A percentile compares a stretch with the other conserved stretches of the same genome.
Conservation (phyloP, 148 eudicot genomes). For the Fagopyrum homotropicum region DNA sequence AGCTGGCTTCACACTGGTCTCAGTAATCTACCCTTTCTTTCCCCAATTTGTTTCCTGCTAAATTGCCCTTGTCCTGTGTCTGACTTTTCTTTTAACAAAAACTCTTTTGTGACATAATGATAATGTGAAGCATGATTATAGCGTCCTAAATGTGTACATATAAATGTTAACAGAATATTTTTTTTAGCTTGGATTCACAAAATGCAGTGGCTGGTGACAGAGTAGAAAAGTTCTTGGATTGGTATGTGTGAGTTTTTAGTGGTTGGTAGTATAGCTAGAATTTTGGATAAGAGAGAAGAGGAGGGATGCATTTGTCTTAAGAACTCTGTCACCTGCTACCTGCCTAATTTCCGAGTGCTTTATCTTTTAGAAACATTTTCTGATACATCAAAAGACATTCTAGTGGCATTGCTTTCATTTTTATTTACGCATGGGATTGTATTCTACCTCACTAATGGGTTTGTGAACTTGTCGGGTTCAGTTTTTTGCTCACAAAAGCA, state of each 20-base stretch:
- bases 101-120: neutral
- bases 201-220: constrained; percentile 2
- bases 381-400: neutral
- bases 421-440: neutral
- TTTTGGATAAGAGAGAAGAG: neutral
- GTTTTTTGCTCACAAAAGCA: constrained; percentile 49
- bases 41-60: neutral
- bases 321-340: neutral
- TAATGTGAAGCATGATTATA: neutral
- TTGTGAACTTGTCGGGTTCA: constrained; percentile 18
- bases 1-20: neutral
- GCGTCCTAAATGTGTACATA: neutral
- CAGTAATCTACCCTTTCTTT: neutral
- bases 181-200: neutral
- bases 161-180: neutral
- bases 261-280: neutral
- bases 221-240: neutral
- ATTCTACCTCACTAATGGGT: neutral
- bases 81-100: neutral
- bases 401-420: neutral
- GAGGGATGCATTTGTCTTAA: neutral
- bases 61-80: neutral
- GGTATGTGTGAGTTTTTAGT: neutral
- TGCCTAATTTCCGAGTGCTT: neutral
- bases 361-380: neutral